Percentiles rank a stretch among this genome's conserved stretches.
Evolutionary conservation across 148 eudicot genomes (phyloP).

Genomic region (Nyssa sinensis): DNA sequence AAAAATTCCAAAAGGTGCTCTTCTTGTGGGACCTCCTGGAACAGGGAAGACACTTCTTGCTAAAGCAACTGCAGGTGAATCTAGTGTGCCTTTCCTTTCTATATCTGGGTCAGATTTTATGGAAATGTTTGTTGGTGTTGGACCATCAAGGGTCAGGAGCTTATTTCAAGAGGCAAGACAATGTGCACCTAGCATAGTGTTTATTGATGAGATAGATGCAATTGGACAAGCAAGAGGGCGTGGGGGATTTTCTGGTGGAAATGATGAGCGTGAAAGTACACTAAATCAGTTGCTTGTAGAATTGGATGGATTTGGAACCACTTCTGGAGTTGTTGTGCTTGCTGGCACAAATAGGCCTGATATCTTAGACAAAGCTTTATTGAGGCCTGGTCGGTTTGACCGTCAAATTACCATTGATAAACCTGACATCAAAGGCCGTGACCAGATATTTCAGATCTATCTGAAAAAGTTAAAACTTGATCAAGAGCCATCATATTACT

Average conservation of each 20-base stretch:
- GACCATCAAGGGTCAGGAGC: conserved; percentile 65
- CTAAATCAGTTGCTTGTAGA: conserved; percentile 69
- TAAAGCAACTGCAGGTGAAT: conserved; percentile 74
- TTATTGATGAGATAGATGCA: conserved; percentile 76
- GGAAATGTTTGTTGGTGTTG: conserved; percentile 82
- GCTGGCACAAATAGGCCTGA: conserved; percentile 75
- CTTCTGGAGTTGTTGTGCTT: conserved; percentile 67
- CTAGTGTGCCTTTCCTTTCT: conserved; percentile 63
- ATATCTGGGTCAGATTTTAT: conserved; percentile 69
- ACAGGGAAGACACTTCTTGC: conserved; percentile 78
- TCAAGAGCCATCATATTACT: conserved; percentile 52
- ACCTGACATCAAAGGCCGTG: conserved; percentile 71
- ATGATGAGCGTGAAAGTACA: conserved; percentile 67
- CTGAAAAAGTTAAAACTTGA: conserved; percentile 57
- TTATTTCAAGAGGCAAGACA: conserved; percentile 68
- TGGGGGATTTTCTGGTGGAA: conserved; percentile 57
- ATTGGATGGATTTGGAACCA: conserved; percentile 76
- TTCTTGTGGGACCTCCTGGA: conserved; percentile 78
- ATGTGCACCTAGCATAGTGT: conserved; percentile 66
- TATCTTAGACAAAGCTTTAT: conserved; percentile 60
- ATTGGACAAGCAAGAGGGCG: conserved; percentile 67
- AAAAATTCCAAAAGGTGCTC: conserved; percentile 70
- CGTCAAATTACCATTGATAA: conserved; percentile 62
- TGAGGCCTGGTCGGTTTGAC: conserved; percentile 78
- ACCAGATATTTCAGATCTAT: conserved; percentile 56